A percentile compares a stretch with the other conserved stretches of the same genome.
Conservation (phyloP, 2,329 filamentous ascomycete genomes). For the Coniochaeta sp. region DNA sequence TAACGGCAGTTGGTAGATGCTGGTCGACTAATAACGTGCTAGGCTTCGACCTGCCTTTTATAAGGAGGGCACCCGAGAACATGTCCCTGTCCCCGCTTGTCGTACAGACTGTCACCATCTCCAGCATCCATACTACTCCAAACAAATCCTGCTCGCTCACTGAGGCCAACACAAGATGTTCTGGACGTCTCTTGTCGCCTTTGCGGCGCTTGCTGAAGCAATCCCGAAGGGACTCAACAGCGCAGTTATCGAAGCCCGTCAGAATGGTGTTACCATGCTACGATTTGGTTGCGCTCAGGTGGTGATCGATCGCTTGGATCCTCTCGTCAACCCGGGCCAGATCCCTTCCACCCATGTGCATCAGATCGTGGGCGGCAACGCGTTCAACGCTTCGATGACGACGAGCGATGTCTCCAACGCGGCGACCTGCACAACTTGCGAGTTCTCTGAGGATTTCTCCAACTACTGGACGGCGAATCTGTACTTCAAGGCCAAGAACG, state of each 20-base stretch:
- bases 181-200: conserved; percentile 21
- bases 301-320: conserved; percentile 34
- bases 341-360: conserved; percentile 48
- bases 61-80: neutral
- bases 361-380: conserved; percentile 45
- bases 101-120: neutral
- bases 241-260: neutral
- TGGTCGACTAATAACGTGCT: neutral
- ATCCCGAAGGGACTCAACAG: conserved; percentile 16
- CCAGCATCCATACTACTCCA: neutral
- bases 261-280: conserved; percentile 18
- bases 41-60: neutral
- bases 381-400: conserved; percentile 35
- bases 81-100: neutral
- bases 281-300: conserved; percentile 40
- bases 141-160: neutral
- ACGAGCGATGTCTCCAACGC: conserved; percentile 21
- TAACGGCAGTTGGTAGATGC: neutral
- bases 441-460: conserved; percentile 25
- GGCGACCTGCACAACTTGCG: conserved; percentile 35
- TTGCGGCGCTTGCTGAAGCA: conserved; percentile 20
- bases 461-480: conserved; percentile 28
- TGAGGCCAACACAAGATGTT: conserved; percentile 14
- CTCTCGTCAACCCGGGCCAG: conserved; percentile 30
- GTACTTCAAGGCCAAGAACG: conserved; percentile 27